A percentile compares a stretch with the other conserved stretches of the same genome.
Evolutionary conservation across 148 eudicot species (phyloP).

Genomic region (Persicaria tinctoria): DNA sequence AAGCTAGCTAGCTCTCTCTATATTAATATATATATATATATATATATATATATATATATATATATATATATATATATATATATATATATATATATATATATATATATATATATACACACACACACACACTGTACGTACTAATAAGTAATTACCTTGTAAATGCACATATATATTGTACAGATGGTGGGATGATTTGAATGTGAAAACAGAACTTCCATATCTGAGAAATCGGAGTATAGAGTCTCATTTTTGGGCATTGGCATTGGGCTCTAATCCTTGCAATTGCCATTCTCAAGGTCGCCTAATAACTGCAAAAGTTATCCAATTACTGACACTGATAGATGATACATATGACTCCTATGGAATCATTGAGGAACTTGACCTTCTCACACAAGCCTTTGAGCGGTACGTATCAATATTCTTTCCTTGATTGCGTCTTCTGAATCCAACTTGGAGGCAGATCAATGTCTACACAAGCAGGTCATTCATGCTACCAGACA

Average conservation of each 20-base stretch:
- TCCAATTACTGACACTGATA: constrained; percentile 17
- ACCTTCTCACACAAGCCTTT: constrained; percentile 19
- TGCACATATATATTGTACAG: constrained; percentile 3
- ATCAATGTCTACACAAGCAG: neutral
- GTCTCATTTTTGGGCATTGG: constrained; percentile 23
- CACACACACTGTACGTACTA: no score
- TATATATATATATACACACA: no score
- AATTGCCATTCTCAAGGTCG: constrained; percentile 24
- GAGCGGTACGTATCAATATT: neutral
- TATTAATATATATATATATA: no score
- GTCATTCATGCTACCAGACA: no score
- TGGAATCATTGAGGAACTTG: constrained; percentile 27
- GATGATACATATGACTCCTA: constrained; percentile 47
- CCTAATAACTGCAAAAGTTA: constrained; percentile 13
- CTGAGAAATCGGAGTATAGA: constrained; percentile 33
- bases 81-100: no score
- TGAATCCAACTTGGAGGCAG: neutral
- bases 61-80: no score
- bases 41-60: no score
- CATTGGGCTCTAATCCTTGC: constrained; percentile 22
- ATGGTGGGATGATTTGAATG: constrained; percentile 33
- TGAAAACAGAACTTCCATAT: constrained; percentile 23
- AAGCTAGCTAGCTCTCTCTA: no score
- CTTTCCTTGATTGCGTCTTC: neutral
- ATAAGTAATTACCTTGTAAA: no score